Evolutionary conservation across 495 filamentous ascomycete species (phyloP), one percentile per base, ranked within the genome.

Genomic region (Tuber borchii): DNA sequence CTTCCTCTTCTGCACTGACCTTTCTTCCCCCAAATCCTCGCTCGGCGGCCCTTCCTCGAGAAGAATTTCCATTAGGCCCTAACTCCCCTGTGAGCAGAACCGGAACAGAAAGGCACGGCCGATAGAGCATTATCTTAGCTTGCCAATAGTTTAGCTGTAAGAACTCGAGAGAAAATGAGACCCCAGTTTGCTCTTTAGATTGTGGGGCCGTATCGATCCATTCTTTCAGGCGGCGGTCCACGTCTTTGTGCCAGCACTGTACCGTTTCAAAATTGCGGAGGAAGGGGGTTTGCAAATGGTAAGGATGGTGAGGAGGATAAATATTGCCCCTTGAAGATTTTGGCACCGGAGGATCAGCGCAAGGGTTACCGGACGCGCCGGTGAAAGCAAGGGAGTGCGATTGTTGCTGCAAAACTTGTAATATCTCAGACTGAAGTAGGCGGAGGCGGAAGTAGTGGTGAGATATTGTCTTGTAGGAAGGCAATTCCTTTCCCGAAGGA

Each of bases 71-170:
- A 56, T 45, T 74, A 10, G 76, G 76, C 37, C 81, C 79, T 10
- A 83, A 87, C 84, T 97, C 93, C 34, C 90, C 90, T 69, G 93
- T 93, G 73, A 97, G 88, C 75, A 92, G 87, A 7, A 91, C 89
- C 19, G 94, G 94, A n/a, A 95, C 93, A 31, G 92, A 92, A 70
- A 98, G 85, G 81, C 93, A 95, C 80, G 97, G 95, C 73, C 94
- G 88, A 83, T 97, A 98, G 5, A 98, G 88, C 93, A 97, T 92
- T 78, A 98, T 96, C 73, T 97, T 89, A n/a, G 93, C 92, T 83
- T 98, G 95, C 93, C 94, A 98, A 83, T 97, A 98, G 82, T 98
- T 98, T 71, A 98, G 84, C 76, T 97, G 93, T 9, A 97, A 86
- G 78, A 97, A 94, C 71, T 96, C 90, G 14, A 91, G 89, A 8